Evolutionary conservation across 2,329 filamentous ascomycete genomes (phyloP).

Genomic region (Colletotrichum scovillei): DNA sequence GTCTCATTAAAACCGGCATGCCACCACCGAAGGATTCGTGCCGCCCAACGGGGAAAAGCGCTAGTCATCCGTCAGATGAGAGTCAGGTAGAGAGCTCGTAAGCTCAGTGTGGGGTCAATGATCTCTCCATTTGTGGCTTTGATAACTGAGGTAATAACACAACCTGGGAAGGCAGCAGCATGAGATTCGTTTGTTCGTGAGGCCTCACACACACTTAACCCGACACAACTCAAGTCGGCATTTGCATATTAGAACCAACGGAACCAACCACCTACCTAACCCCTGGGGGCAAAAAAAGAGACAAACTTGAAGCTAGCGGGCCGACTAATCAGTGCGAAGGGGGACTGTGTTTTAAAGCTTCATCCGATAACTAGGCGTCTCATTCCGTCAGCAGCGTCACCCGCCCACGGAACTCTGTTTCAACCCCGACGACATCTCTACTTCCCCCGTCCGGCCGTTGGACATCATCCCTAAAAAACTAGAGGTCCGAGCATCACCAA

Average conservation of each 20-base stretch:
- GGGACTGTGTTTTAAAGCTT: constrained; percentile 22
- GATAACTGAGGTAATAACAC: neutral
- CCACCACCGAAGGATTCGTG: constrained; percentile 8
- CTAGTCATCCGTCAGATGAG: neutral
- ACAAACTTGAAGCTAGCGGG: constrained; percentile 10
- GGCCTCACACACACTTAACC: neutral
- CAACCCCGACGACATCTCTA: constrained; percentile 24
- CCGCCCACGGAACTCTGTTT: constrained; percentile 33
- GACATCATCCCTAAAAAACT: constrained; percentile 25
- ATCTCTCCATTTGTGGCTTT: constrained; percentile 18
- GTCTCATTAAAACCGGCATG: neutral
- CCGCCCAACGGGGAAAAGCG: neutral
- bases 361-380: constrained; percentile 26
- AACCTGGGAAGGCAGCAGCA: neutral
- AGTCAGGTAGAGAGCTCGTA: neutral
- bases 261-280: neutral
- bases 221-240: neutral
- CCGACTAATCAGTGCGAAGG: constrained; percentile 15
- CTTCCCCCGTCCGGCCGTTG: constrained; percentile 31
- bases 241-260: neutral
- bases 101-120: constrained; percentile 22
- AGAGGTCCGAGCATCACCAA: constrained; percentile 26
- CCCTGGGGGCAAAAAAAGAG: neutral
- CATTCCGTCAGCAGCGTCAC: constrained; percentile 33
- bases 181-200: neutral